Percentiles rank a stretch among this genome's conserved stretches.
These are phyloP conservation scores for Neoboletus brunneissimus DNA, from an alignment of 768 basidiomycete species.

Conservation along the genomic window DNA sequence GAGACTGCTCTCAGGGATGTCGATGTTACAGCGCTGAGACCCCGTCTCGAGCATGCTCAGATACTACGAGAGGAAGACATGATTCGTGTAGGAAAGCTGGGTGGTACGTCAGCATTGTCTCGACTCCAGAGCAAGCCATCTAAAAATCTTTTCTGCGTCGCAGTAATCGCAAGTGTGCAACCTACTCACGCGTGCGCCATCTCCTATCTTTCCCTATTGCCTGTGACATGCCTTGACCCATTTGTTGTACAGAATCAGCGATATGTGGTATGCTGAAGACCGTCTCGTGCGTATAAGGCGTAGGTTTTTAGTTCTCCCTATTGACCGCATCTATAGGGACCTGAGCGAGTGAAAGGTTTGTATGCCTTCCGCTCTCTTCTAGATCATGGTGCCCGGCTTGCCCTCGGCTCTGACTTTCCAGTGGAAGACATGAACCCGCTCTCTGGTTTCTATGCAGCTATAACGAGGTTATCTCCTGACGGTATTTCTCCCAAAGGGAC, in stretches of 20 bases:
- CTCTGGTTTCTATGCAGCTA: constrained; percentile 82
- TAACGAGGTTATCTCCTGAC: constrained; percentile 65
- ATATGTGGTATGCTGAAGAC: constrained; percentile 88
- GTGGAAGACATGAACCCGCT: constrained; percentile 87
- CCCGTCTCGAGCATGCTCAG: constrained; percentile 90
- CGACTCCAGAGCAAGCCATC: background rate
- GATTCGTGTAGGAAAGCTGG: constrained; percentile 70
- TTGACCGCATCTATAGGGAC: constrained; percentile 48
- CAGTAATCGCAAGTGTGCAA: constrained; percentile 89
- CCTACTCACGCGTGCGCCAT: constrained; percentile 77
- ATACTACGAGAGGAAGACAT: constrained; percentile 78
- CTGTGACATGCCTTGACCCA: background rate
- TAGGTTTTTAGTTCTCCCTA: background rate
- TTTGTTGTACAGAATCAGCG: constrained; percentile 53
- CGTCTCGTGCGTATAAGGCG: constrained; percentile 54
- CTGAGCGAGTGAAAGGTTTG: constrained; percentile 77
- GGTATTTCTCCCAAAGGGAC: constrained; percentile 81
- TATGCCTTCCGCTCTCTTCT: constrained; percentile 83
- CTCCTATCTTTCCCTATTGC: background rate
- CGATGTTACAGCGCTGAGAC: constrained; percentile 63
- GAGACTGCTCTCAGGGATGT: constrained; percentile 60
- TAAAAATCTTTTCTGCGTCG: background rate
- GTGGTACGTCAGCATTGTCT: constrained; percentile 46
- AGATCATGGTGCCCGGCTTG: constrained; percentile 62
- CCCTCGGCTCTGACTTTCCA: constrained; percentile 87